Evolutionary conservation across 2,329 filamentous ascomycete species (phyloP).

Genomic region (Talaromyces atroroseus): DNA sequence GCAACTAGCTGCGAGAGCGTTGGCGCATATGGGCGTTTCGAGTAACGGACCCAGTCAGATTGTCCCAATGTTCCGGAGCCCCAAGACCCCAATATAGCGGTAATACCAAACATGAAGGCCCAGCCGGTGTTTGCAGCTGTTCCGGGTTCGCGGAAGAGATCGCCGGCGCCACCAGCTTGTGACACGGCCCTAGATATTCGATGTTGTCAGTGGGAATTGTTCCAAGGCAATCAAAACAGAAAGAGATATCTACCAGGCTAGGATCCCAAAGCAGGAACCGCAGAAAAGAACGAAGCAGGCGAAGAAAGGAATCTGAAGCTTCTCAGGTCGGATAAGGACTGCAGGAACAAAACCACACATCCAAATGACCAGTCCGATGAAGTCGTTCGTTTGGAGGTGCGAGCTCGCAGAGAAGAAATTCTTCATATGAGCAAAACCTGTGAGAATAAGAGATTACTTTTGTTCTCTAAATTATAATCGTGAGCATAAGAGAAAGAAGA

Average conservation of each 20-base stretch:
- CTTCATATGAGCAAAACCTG: slow-evolving; percentile 30
- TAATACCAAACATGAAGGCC: slow-evolving; percentile 23
- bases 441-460: slow-evolving; percentile 22
- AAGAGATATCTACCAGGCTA: slow-evolving; percentile 15
- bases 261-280: slow-evolving; percentile 17
- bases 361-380: slow-evolving; percentile 34
- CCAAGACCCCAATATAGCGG: slow-evolving; percentile 22
- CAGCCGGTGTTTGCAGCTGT: slow-evolving; percentile 16
- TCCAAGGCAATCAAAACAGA: background rate
- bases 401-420: slow-evolving; percentile 29
- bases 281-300: slow-evolving; percentile 20
- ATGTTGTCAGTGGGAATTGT: background rate
- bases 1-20: slow-evolving; percentile 20
- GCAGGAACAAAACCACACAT: slow-evolving; percentile 33
- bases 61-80: slow-evolving; percentile 22
- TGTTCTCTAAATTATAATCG: background rate
- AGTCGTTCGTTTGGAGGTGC: slow-evolving; percentile 30
- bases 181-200: background rate
- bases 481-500: background rate
- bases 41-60: slow-evolving; percentile 24
- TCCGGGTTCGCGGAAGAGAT: slow-evolving; percentile 18
- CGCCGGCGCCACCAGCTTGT: slow-evolving; percentile 15
- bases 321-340: slow-evolving; percentile 40
- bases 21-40: slow-evolving; percentile 21
- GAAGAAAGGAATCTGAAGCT: slow-evolving; percentile 19